Percentiles rank a stretch among this genome's conserved stretches.
Evolutionary conservation across 169 alveolate genomes (phyloP).

Genomic region (Plasmodium billcollinsi): DNA sequence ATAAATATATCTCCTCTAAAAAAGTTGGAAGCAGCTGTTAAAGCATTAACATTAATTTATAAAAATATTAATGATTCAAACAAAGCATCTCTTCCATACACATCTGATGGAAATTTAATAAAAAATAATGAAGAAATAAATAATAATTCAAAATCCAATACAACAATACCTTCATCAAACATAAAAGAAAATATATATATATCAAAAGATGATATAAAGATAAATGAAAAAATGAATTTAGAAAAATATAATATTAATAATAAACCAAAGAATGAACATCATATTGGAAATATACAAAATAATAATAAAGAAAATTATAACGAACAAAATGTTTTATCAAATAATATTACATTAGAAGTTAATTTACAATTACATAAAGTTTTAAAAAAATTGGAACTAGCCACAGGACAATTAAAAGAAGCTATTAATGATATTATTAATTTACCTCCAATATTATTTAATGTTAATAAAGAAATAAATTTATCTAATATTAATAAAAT

Average conservation of each 20-base stretch:
- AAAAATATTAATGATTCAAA: slow-evolving; percentile 32
- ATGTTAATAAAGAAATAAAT: slow-evolving; percentile 45
- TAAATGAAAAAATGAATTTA: background rate
- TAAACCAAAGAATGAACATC: slow-evolving; percentile 9
- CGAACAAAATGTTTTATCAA: slow-evolving; percentile 14
- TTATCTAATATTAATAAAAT: slow-evolving; percentile 41
- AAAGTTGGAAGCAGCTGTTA: slow-evolving; percentile 77
- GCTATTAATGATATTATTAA: slow-evolving; percentile 63
- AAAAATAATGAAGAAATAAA: slow-evolving; percentile 32
- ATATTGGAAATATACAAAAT: background rate
- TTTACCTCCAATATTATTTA: slow-evolving; percentile 74
- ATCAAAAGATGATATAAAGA: slow-evolving; percentile 6
- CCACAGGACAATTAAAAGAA: slow-evolving; percentile 70
- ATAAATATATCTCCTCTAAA: slow-evolving; percentile 75
- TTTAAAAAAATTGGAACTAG: slow-evolving; percentile 66
- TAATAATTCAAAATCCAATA: slow-evolving; percentile 4
- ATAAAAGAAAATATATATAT: background rate
- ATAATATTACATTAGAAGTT: background rate
- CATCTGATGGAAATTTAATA: background rate
- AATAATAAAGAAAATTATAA: slow-evolving; percentile 1
- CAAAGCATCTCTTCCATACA: background rate
- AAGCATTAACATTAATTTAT: slow-evolving; percentile 45
- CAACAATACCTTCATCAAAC: background rate
- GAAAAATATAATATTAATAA: slow-evolving; percentile 8
- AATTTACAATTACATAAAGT: slow-evolving; percentile 51